phyloP scores from a whole-genome alignment of 495 filamentous ascomycete species.

The Podospora sp. region DNA sequence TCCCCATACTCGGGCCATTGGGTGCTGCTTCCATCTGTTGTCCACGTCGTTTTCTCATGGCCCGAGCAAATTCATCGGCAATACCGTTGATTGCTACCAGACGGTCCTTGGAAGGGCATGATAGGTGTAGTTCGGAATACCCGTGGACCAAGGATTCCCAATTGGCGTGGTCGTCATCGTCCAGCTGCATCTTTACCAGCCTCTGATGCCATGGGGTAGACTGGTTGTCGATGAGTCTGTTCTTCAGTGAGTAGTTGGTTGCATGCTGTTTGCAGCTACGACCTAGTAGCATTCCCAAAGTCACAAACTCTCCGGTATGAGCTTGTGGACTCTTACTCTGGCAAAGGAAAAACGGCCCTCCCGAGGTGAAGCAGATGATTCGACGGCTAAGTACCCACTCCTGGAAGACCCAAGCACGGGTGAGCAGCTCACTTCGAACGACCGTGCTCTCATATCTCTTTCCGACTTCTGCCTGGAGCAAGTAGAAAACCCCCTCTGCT shows the following conservation, averaged over 20 bases:
- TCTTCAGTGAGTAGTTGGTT: not conserved
- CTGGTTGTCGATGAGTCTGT: not conserved
- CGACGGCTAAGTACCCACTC: conserved; percentile 24
- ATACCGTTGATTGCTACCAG: conserved; percentile 20
- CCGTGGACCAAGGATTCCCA: conserved; percentile 13
- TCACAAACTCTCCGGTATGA: not conserved
- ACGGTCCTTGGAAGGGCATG: conserved; percentile 14
- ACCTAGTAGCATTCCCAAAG: not conserved
- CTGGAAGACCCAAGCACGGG: conserved; percentile 23
- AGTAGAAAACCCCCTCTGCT: conserved; percentile 19
- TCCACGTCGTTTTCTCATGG: not conserved
- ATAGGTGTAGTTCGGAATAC: conserved; percentile 18
- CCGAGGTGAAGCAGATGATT: conserved; percentile 18
- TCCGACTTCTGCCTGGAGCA: not conserved
- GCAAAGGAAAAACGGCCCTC: conserved; percentile 7
- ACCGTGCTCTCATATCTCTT: conserved; percentile 5
- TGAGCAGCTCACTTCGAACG: conserved; percentile 15
- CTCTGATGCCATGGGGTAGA: not conserved
- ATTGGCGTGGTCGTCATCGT: not conserved
- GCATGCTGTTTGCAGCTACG: not conserved
- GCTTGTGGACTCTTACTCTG: not conserved
- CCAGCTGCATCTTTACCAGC: not conserved
- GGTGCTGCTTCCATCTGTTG: not conserved
- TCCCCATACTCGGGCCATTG: not conserved
- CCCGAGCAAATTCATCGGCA: conserved; percentile 17